These are phyloP conservation scores for Toxicodendron radicans DNA, from an alignment of 345 rosid species.

Conservation along the genomic window DNA sequence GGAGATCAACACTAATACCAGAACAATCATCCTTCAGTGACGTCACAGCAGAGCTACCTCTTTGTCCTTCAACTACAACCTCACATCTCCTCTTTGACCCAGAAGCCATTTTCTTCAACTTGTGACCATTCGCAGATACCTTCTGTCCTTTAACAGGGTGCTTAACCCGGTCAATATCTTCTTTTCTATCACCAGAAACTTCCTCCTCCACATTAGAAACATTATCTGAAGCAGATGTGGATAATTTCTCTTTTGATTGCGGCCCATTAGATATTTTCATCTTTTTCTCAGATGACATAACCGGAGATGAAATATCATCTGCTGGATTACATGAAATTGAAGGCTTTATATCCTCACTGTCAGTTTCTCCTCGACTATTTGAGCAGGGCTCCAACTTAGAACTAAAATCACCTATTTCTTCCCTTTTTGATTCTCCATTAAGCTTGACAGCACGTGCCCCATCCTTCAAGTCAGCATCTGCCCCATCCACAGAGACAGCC, in stretches of 20 bases:
- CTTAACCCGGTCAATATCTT: constrained; percentile 30
- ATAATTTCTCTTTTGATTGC: constrained; percentile 34
- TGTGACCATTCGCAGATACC: constrained; percentile 40
- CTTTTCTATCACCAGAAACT: constrained; percentile 36
- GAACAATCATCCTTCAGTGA: constrained; percentile 35
- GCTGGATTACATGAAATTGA: constrained; percentile 32
- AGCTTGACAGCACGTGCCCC: constrained; percentile 24
- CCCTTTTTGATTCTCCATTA: constrained; percentile 35
- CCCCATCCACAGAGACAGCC: constrained; percentile 44
- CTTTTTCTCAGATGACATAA: constrained; percentile 43
- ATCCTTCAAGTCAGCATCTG: constrained; percentile 41
- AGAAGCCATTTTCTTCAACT: constrained; percentile 34
- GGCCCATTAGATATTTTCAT: constrained; percentile 35
- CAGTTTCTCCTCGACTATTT: constrained; percentile 35
- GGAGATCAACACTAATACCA: constrained; percentile 18
- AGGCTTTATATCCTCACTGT: constrained; percentile 50
- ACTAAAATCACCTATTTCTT: constrained; percentile 34
- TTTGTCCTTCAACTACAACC: constrained; percentile 34
- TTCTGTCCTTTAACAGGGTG: constrained; percentile 33
- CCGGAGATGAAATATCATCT: constrained; percentile 35
- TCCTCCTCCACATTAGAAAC: constrained; percentile 36
- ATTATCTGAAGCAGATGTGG: constrained; percentile 31
- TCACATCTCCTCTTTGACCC: constrained; percentile 38
- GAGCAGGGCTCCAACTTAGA: constrained; percentile 41
- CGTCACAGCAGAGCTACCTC: constrained; percentile 27